phyloP scores from a whole-genome alignment of 331 rosid genomes.

The Phaseolus coccineus region DNA sequence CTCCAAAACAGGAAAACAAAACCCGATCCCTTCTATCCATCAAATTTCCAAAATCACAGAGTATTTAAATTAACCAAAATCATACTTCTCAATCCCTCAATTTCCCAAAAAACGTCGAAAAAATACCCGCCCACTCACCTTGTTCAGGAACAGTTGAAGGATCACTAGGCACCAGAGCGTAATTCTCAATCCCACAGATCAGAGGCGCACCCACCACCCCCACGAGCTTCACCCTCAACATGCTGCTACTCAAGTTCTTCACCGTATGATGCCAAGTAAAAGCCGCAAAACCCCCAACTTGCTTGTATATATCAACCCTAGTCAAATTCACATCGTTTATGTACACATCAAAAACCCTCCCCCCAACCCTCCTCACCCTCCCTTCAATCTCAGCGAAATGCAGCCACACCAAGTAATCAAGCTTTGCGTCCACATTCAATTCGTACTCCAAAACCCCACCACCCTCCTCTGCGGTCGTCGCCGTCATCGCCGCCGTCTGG shows the following conservation, averaged over 20 bases:
- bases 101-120: background rate
- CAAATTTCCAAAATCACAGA: slow-evolving; percentile 34
- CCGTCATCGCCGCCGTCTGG: slow-evolving; percentile 61
- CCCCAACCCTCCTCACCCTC: slow-evolving; percentile 63
- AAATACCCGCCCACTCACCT: slow-evolving; percentile 53
- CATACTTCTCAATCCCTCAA: slow-evolving; percentile 14
- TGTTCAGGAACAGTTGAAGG: slow-evolving; percentile 79
- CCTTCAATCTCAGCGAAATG: slow-evolving; percentile 90
- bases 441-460: slow-evolving; percentile 60
- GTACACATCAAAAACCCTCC: slow-evolving; percentile 78
- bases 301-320: slow-evolving; percentile 68
- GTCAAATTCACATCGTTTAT: slow-evolving; percentile 68
- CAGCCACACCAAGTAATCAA: slow-evolving; percentile 88
- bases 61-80: background rate
- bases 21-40: slow-evolving; percentile 22
- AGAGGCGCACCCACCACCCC: slow-evolving; percentile 70
- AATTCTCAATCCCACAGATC: slow-evolving; percentile 87
- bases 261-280: slow-evolving; percentile 70
- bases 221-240: slow-evolving; percentile 68
- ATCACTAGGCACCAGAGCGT: slow-evolving; percentile 84
- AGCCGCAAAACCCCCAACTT: slow-evolving; percentile 80
- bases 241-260: slow-evolving; percentile 72
- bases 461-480: slow-evolving; percentile 47
- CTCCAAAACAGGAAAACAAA: slow-evolving; percentile 34
- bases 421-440: slow-evolving; percentile 84